Base-by-base conservation (phyloP, 441 rosid genomes). In the Gossypium schwendimanii region DNA sequence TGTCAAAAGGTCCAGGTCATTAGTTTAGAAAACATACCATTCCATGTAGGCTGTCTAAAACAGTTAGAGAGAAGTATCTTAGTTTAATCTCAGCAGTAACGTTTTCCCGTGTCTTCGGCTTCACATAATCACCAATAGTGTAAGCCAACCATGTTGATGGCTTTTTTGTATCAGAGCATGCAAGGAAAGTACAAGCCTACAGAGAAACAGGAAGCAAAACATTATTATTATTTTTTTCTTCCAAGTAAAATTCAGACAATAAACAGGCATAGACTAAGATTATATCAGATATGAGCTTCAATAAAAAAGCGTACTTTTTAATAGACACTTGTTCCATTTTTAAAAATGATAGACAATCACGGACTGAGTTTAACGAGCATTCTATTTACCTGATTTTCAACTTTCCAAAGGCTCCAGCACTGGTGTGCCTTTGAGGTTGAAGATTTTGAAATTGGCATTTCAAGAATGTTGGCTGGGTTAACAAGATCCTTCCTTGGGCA, bases 401-500 rank as follows among this genome's bases (percentile, higher is more conserved):
- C 90, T 85, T 86, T 93, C 99, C 99, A 96, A 79, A 96, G 81
- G 86, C 98, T 90, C 99, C 98, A 96, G 87, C 90, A 84, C 65
- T 89, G 97, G 75, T 89, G 88, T 54, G 87, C 83, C 84, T 84
- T 92, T 70, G 96, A 85, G 80, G 87, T 88, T 49, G 89, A 86
- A 63, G 94, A 91, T 85, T 93, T 93, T 21, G 97, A 86, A 76
- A 89, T 77, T 55, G 98, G 93, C 76, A 85, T 72, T 58, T 96
- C 99, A 76, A 72, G 76, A 74, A 94, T 87, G 83, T 87, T 93
- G 74, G 90, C 82, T 76, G 91, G 98, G 86, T 85, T 86, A 76
- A 96, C 96, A 75, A 91, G 87, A 88, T 96, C 95, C 86, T 87
- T 87, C 81, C 98, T 87, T 15, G 98, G 99, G 86, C 99, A 96